Evolutionary conservation across 2,329 filamentous ascomycete species (phyloP).

Genomic region (Ilyonectria destructans): DNA sequence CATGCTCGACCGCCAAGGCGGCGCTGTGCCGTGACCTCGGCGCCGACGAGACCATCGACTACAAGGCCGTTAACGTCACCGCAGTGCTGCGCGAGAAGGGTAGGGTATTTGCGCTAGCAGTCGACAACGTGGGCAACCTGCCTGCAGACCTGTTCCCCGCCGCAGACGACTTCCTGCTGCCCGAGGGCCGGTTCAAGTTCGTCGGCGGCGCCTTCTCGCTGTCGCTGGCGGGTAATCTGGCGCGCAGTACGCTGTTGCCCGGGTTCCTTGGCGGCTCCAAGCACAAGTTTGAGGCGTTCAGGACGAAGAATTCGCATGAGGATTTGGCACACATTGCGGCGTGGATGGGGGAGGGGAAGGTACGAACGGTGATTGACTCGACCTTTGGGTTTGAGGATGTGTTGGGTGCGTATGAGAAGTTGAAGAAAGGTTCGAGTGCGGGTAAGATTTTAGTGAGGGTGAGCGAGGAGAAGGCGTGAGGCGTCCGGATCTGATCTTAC

Average conservation of each 20-base stretch:
- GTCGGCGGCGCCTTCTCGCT: constrained; percentile 62
- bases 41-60: constrained; percentile 77
- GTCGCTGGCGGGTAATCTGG: constrained; percentile 44
- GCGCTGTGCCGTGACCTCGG: constrained; percentile 72
- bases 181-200: constrained; percentile 65
- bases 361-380: constrained; percentile 71
- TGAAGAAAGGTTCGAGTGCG: constrained; percentile 72
- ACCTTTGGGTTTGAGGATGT: constrained; percentile 71
- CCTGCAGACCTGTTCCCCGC: constrained; percentile 68
- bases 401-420: constrained; percentile 69
- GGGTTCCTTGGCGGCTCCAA: constrained; percentile 59
- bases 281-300: constrained; percentile 60
- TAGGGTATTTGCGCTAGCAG: constrained; percentile 63
- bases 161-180: constrained; percentile 66
- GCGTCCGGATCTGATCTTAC: too few relatives aligned
- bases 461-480: too few relatives aligned
- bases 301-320: constrained; percentile 58
- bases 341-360: constrained; percentile 72
- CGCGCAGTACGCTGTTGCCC: constrained; percentile 49
- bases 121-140: constrained; percentile 72
- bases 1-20: constrained; percentile 74
- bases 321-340: constrained; percentile 67
- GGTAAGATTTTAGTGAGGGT: too few relatives aligned
- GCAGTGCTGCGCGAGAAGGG: too few relatives aligned
- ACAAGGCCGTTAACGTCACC: too few relatives aligned